Conservation (phyloP, 2,329 filamentous ascomycete genomes). For the Daldinia sp. region DNA sequence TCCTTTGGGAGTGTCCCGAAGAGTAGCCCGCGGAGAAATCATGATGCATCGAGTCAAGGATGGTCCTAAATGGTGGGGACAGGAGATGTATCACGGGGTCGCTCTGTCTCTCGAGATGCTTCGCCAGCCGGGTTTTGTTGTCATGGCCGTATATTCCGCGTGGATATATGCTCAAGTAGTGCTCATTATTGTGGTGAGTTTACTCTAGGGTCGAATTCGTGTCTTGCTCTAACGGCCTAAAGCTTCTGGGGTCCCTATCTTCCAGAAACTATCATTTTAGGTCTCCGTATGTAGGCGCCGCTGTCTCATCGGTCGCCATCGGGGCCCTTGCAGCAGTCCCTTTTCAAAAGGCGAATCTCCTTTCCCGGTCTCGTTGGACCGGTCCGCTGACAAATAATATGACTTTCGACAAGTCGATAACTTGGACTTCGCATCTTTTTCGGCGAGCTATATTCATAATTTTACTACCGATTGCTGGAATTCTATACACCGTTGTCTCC, state of each 20-base stretch:
- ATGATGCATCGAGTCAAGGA: slow-evolving; percentile 78
- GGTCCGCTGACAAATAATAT: slow-evolving; percentile 70
- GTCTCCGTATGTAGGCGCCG: slow-evolving; percentile 71
- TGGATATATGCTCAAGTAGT: slow-evolving; percentile 84
- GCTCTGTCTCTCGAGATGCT: slow-evolving; percentile 74
- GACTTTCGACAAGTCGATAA: slow-evolving; percentile 69
- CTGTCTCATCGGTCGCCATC: slow-evolving; percentile 70
- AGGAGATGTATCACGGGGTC: slow-evolving; percentile 77
- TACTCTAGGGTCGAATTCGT: neutral
- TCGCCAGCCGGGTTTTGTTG: slow-evolving; percentile 75
- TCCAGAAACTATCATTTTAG: slow-evolving; percentile 72
- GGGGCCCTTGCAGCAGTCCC: slow-evolving; percentile 76
- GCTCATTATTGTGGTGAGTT: slow-evolving; percentile 67
- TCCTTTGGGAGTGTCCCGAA: slow-evolving; percentile 60
- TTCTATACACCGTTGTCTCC: slow-evolving; percentile 73
- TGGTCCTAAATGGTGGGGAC: slow-evolving; percentile 78
- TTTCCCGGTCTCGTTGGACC: slow-evolving; percentile 69
- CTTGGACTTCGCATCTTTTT: slow-evolving; percentile 76
- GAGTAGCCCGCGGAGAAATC: slow-evolving; percentile 75
- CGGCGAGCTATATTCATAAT: slow-evolving; percentile 74
- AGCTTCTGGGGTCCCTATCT: slow-evolving; percentile 73
- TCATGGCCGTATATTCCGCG: slow-evolving; percentile 75
- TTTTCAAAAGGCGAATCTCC: slow-evolving; percentile 74
- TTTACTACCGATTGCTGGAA: slow-evolving; percentile 70
- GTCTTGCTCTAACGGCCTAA: slow-evolving; percentile 4